Base-by-base conservation (phyloP, 441 rosid genomes). In the Populus hybrid region DNA sequence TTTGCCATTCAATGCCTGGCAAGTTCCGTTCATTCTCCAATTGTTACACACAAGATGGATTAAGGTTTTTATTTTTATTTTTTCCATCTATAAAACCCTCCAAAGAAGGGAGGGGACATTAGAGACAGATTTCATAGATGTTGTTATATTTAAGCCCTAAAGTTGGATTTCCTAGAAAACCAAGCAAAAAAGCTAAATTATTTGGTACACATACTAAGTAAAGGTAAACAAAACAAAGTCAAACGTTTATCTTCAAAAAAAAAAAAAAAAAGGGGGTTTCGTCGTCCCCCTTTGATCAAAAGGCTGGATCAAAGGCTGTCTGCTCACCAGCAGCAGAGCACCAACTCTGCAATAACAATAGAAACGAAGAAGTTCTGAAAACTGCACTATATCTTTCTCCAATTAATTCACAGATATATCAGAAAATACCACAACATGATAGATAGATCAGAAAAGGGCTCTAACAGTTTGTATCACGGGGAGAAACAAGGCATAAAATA, bases 321-420 rank as follows among this genome's bases (percentile, higher is more conserved):
- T 72, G 76, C 76, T 69, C 73, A 38, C 73, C 73, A 73, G 6
- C 34, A 53, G 81, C 81, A 78, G 64, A 61, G 42, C 79, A 38
- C 64, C 75, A 38, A 28, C 63, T 28, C 81, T 78, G 81, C 81
- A 73, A 78, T 10, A 67, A 42, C 26, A 18, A 78, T 26, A 67
- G 28, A 73, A 67, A 26, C 30, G 36, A 2, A 26, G 71, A 35
- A 72, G 32, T 57, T 78, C 76, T 67, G 46, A 67, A 24, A 78
- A 72, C 35, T 36, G 67, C 11, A 61, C 3, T 23, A 23, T 46
- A 32, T 46, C 14, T 50, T 34, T 72, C 57, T 78, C 42, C 24
- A 24, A 42, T 32, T 18, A 69, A 53, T 24, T 61, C 30, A 36
- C 26, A 23, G 10, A 32, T 65, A 1, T 19, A 77, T 24, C 23